phyloP scores from a whole-genome alignment of 805 yeast species.

The Candida coquimbonensis region DNA sequence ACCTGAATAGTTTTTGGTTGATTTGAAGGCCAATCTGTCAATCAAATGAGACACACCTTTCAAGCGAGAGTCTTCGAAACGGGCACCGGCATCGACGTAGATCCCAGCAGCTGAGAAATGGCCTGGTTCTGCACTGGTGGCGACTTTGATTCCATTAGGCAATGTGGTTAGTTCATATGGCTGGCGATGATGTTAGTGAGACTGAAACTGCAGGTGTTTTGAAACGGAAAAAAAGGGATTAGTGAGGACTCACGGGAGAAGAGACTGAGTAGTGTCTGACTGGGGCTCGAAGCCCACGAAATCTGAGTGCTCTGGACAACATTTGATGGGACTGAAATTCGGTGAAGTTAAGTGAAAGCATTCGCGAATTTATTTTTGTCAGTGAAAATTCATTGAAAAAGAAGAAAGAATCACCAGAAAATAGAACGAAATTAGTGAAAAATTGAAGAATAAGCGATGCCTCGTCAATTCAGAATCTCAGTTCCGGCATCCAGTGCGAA shows the following conservation, averaged over 20 bases:
- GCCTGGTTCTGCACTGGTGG: conserved; percentile 80
- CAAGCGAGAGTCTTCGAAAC: conserved; percentile 57
- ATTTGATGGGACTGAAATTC: neutral
- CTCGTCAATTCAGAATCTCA: conserved; percentile 49
- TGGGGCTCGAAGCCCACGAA: neutral
- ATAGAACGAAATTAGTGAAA: neutral
- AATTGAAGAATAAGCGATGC: conserved; percentile 22
- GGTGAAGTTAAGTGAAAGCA: no score
- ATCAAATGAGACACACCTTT: conserved; percentile 78
- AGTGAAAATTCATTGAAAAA: neutral
- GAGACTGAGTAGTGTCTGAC: conserved; percentile 18
- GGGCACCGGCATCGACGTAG: conserved; percentile 84
- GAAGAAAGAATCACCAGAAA: neutral
- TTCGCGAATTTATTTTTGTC: neutral
- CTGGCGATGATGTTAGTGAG: neutral
- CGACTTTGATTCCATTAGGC: conserved; percentile 72
- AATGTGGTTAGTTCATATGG: conserved; percentile 34
- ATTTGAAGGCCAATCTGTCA: conserved; percentile 81
- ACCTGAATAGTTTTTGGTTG: conserved; percentile 53
- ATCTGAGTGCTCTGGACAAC: neutral
- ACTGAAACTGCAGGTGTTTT: neutral
- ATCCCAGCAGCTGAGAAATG: conserved; percentile 89
- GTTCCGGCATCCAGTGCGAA: conserved; percentile 98
- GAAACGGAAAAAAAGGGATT: neutral
- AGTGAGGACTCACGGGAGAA: conserved; percentile 7